Percentiles rank a stretch among this genome's conserved stretches.
These are phyloP conservation scores for Bolboschoenoplectus hybrid DNA, from an alignment of 202 grass and related monocot species.

Conservation along the genomic window DNA sequence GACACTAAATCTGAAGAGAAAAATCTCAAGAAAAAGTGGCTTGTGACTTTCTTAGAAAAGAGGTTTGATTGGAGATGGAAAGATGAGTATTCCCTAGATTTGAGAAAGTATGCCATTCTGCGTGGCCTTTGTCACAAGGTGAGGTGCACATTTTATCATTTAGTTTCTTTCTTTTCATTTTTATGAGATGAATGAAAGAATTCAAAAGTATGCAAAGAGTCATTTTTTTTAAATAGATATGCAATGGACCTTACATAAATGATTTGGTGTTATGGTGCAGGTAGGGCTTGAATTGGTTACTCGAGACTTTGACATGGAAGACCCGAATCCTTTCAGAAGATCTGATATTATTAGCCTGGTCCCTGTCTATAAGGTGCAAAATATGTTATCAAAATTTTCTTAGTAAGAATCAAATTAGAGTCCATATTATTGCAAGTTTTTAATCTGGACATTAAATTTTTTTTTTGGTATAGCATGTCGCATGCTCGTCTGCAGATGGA, in stretches of 20 bases:
- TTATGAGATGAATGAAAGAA: background rate
- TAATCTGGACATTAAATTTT: background rate
- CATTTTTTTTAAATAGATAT: background rate
- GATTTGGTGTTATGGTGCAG: conserved; percentile 50
- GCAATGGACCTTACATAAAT: conserved; percentile 2
- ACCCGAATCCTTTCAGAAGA: conserved; percentile 68
- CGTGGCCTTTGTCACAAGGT: conserved; percentile 99
- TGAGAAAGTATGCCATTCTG: conserved; percentile 95
- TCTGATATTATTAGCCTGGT: conserved; percentile 86
- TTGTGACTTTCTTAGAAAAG: conserved; percentile 75
- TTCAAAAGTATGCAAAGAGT: background rate
- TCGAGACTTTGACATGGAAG: conserved; percentile 91
- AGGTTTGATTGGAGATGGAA: conserved; percentile 88
- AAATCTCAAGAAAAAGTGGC: conserved; percentile 73
- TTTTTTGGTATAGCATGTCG: conserved; percentile 69
- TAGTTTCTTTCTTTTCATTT: conserved; percentile 32
- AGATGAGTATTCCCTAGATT: conserved; percentile 66
- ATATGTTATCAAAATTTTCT: conserved; percentile 38
- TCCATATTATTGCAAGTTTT: background rate
- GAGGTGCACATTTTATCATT: conserved; percentile 33
- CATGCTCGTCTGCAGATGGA: conserved; percentile 96
- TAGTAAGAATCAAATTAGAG: conserved; percentile 12
- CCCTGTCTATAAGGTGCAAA: conserved; percentile 89
- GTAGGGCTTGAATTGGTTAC: conserved; percentile 96
- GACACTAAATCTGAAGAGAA: conserved; percentile 53